Conservation (phyloP, 2,329 filamentous ascomycete genomes). For the Pseudogymnoascus sp. region DNA sequence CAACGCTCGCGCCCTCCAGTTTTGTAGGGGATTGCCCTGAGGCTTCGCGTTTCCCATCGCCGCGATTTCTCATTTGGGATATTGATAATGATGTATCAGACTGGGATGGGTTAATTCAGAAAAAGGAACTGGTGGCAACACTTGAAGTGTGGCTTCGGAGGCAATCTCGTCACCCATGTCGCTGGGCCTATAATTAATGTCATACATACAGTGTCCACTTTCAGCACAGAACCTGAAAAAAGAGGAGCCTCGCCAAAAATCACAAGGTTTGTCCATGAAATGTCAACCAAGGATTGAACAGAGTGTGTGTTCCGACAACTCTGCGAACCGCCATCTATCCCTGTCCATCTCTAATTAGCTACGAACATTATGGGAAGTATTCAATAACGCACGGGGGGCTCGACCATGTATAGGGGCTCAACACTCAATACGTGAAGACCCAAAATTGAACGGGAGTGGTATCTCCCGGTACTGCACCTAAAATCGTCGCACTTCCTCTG, state of each 20-base stretch:
- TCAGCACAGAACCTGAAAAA: background rate
- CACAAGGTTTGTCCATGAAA: background rate
- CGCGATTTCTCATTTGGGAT: background rate
- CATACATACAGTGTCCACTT: conserved; percentile 6
- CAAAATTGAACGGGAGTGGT: background rate
- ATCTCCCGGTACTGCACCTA: no score
- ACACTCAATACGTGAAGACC: background rate
- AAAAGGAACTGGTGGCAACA: background rate
- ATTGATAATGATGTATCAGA: background rate
- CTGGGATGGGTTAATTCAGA: background rate
- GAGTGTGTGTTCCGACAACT: background rate
- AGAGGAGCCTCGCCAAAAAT: background rate
- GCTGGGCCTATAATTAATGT: background rate
- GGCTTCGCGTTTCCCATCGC: background rate
- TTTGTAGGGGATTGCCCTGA: background rate
- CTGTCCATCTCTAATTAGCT: background rate
- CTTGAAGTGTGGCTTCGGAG: background rate
- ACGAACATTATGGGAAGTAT: background rate
- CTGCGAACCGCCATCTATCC: background rate
- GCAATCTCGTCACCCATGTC: conserved; percentile 4
- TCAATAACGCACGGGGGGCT: background rate
- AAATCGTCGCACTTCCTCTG: background rate
- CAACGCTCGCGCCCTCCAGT: background rate
- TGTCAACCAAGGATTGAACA: background rate
- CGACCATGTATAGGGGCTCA: background rate